Conservation (phyloP, 257 asterid species). For the Scutellaria baicalensis region DNA sequence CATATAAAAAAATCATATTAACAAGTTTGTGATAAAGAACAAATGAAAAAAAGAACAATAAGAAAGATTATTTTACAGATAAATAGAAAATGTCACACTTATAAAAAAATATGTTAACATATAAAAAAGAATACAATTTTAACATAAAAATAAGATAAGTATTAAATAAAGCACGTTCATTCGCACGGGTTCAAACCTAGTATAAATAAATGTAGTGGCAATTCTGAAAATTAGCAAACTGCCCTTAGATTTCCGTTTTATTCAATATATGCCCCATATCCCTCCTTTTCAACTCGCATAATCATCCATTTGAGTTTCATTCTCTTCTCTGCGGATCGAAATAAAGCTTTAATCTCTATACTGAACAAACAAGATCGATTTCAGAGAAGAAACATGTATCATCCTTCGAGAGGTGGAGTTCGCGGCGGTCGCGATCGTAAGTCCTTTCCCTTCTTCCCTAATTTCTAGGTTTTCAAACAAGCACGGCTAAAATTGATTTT, state of each 20-base stretch:
- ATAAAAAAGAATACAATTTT: too few relatives aligned
- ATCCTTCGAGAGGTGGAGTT: conserved; percentile 96
- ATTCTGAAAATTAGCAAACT: too few relatives aligned
- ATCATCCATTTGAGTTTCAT: not conserved
- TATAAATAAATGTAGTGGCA: too few relatives aligned
- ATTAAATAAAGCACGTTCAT: too few relatives aligned
- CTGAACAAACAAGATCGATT: not conserved
- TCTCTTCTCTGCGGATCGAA: conserved; percentile 6
- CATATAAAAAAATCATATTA: too few relatives aligned
- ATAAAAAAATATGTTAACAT: too few relatives aligned
- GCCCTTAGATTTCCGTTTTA: not conserved
- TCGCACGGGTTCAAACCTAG: too few relatives aligned
- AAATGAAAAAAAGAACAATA: too few relatives aligned
- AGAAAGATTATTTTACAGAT: too few relatives aligned
- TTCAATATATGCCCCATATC: not conserved
- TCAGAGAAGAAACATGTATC: conserved; percentile 49
- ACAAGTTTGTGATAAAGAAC: too few relatives aligned
- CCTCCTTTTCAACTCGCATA: not conserved
- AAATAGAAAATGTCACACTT: too few relatives aligned
- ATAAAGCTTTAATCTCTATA: not conserved
- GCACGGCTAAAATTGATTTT: not conserved
- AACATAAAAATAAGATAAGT: too few relatives aligned
- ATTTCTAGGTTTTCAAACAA: conserved; percentile 39
- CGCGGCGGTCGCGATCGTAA: conserved; percentile 99
- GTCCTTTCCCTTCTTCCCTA: conserved; percentile 8